A percentile compares a stretch with the other conserved stretches of the same genome.
Evolutionary conservation across 2,329 filamentous ascomycete species (phyloP).

Genomic region (Dichotomopilus funicola): DNA sequence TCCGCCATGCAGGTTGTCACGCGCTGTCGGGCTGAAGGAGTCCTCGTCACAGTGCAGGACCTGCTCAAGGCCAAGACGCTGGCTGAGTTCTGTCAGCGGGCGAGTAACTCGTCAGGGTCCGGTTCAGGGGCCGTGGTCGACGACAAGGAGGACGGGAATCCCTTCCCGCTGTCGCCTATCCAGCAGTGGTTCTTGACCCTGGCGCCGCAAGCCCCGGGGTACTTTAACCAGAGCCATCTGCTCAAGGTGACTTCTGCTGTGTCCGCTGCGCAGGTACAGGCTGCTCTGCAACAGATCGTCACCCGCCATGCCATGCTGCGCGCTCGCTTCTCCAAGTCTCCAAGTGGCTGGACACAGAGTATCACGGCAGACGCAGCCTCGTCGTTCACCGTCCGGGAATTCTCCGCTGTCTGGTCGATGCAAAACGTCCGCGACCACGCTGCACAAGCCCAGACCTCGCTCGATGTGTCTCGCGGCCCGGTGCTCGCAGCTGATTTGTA

Average conservation of each 20-base stretch:
- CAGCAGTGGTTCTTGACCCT: conserved; percentile 27
- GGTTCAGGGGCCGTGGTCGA: not conserved
- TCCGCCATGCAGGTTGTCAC: conserved; percentile 35
- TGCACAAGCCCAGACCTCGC: not conserved
- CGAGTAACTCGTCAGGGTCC: not conserved
- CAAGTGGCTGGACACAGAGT: conserved; percentile 25
- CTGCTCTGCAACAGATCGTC: conserved; percentile 17
- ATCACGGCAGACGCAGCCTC: conserved; percentile 18
- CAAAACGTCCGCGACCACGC: conserved; percentile 1
- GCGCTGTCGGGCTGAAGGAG: conserved; percentile 25
- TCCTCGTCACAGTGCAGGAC: conserved; percentile 29
- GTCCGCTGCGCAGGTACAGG: not conserved
- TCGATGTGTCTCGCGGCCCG: conserved; percentile 22
- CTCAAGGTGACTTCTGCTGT: conserved; percentile 24
- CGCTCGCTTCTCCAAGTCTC: conserved; percentile 24
- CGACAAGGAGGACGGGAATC: not conserved
- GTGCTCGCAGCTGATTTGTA: conserved; percentile 21
- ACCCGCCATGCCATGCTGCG: conserved; percentile 33
- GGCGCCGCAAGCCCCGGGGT: conserved; percentile 9
- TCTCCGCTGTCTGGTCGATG: conserved; percentile 3
- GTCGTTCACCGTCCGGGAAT: conserved; percentile 10
- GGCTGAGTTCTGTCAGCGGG: conserved; percentile 15
- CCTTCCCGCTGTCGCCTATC: conserved; percentile 38
- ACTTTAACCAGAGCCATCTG: conserved; percentile 39
- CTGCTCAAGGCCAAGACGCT: conserved; percentile 29